Evolutionary conservation across 2,329 filamentous ascomycete species (phyloP), one percentile per base, ranked within the genome.

Genomic region (Dactylella cylindrospora): DNA sequence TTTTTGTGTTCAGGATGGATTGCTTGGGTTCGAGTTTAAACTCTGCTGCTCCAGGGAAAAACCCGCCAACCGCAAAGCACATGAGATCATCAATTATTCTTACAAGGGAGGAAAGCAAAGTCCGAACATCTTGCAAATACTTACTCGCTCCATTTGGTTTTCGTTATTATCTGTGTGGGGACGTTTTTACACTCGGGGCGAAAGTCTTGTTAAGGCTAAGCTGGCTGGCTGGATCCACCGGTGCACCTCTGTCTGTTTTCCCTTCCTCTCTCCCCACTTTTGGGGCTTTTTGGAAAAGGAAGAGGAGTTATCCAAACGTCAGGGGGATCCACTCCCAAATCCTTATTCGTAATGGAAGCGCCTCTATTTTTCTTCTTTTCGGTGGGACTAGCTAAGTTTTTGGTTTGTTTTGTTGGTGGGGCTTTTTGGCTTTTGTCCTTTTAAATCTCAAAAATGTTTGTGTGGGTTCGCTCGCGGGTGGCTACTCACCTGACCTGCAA

Each of bases 331-430:
- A 31, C 26, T 35, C 19, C 35, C 25, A 50, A n/a, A n/a, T 20
- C 40, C 38, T 54, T 38, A 53, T 62, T 62, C 49, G 57, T 49
- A 62, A 62, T 62, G 36, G 57, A 54, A 50, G 57, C 57, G 49
- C n/a, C n/a, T n/a, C n/a, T n/a, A n/a, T n/a, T n/a, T n/a, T n/a
- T n/a, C n/a, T n/a, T n/a, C n/a, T n/a, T n/a, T n/a, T n/a, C n/a
- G n/a, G n/a, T n/a, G n/a, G n/a, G n/a, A n/a, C n/a, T n/a, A n/a
- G n/a, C n/a, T n/a, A n/a, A n/a, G n/a, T n/a, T n/a, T n/a, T n/a
- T n/a, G n/a, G n/a, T n/a, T n/a, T n/a, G n/a, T n/a, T n/a, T n/a
- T n/a, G n/a, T n/a, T n/a, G n/a, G n/a, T n/a, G n/a, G n/a, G n/a
- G n/a, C n/a, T n/a, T n/a, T n/a, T n/a, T n/a, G n/a, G n/a, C n/a